Conservation (phyloP, 225 moss, liverwort and hornwort species). For the Sphagnum tenellum region DNA sequence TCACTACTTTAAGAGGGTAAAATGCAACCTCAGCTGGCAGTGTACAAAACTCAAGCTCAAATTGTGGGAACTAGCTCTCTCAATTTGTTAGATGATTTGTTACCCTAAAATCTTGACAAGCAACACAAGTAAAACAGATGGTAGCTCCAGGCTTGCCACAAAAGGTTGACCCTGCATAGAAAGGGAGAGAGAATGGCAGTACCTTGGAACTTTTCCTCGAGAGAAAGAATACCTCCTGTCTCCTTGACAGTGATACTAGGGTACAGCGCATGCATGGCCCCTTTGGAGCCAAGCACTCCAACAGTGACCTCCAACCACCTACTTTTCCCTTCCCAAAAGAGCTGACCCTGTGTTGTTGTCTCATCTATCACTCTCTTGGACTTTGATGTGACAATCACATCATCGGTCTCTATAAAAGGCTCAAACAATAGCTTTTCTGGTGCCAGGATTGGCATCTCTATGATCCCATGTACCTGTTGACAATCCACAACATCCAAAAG, state of each 20-base stretch:
- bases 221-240: constrained; percentile 73
- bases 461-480: constrained; percentile 68
- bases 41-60: too few species aligned
- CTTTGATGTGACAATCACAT: constrained; percentile 53
- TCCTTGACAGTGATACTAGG: constrained; percentile 99
- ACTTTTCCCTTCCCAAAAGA: constrained; percentile 75
- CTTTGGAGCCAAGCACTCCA: constrained; percentile 63
- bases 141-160: too few species aligned
- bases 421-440: constrained; percentile 61
- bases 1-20: too few species aligned
- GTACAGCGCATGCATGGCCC: constrained; percentile 67
- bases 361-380: constrained; percentile 3
- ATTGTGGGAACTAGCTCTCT: too few species aligned
- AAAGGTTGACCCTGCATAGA: too few species aligned
- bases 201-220: constrained; percentile 99
- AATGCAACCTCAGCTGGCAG: too few species aligned
- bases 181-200: background rate
- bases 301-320: constrained; percentile 96
- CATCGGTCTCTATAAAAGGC: constrained; percentile 80
- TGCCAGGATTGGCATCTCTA: constrained; percentile 79
- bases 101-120: too few species aligned
- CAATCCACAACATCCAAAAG: background rate
- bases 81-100: too few species aligned
- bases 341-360: constrained; percentile 20
- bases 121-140: too few species aligned